These are phyloP conservation scores for Ceratobasidium papillatum DNA, from an alignment of 1,284 basidiomycete species.

Conservation along the genomic window DNA sequence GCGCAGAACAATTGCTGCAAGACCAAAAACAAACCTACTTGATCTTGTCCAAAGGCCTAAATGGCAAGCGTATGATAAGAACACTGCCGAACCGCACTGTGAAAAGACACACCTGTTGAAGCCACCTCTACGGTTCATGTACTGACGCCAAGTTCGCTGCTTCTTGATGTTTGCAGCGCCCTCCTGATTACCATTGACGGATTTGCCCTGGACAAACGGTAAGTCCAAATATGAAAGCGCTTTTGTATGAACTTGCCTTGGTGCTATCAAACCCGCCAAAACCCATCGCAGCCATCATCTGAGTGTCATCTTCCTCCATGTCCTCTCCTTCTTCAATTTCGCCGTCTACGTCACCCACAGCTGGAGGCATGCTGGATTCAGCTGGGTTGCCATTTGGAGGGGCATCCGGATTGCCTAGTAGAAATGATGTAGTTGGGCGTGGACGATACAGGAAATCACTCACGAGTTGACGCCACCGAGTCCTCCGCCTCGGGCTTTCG, in stretches of 20 bases:
- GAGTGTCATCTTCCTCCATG: constrained; percentile 74
- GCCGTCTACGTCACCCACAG: constrained; percentile 54
- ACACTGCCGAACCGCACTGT: constrained; percentile 3
- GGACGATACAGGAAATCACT: constrained; percentile 44
- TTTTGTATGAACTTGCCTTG: constrained; percentile 66
- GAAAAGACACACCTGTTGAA: constrained; percentile 78
- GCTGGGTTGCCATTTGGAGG: constrained; percentile 43
- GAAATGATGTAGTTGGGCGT: neutral
- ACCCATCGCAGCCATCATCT: constrained; percentile 93
- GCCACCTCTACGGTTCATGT: constrained; percentile 93
- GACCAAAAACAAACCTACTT: constrained; percentile 55
- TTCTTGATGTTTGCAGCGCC: constrained; percentile 83
- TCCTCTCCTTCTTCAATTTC: constrained; percentile 64
- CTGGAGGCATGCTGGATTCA: constrained; percentile 55
- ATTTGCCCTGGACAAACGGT: constrained; percentile 67
- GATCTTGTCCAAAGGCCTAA: constrained; percentile 74
- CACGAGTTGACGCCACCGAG: constrained; percentile 50
- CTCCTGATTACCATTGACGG: constrained; percentile 82
- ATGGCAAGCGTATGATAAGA: constrained; percentile 43
- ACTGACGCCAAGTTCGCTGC: constrained; percentile 93
- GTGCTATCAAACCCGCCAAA: constrained; percentile 88
- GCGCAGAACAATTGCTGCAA: neutral
- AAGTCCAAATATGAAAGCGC: constrained; percentile 11
- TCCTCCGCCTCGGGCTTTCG: constrained; percentile 45
- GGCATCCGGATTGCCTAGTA: neutral